Evolutionary conservation across 2,329 filamentous ascomycete species (phyloP), one percentile per base, ranked within the genome.

Genomic region (Calonectria leucothoes): DNA sequence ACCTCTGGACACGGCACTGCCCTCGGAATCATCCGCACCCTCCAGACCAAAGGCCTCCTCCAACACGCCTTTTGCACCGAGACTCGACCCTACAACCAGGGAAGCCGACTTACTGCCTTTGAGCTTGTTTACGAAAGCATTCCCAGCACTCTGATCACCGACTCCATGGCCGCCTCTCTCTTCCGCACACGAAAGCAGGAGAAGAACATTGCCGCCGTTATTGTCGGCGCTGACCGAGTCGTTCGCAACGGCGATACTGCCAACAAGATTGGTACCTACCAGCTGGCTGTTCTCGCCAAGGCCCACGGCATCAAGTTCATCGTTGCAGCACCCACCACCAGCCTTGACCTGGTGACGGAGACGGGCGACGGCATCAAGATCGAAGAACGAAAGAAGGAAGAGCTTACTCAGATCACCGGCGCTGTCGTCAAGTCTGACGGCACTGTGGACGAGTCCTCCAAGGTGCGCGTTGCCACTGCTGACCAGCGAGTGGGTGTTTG

Each of bases 1-100:
- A 99, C 97, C 1, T 98, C 97, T 20, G 97, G 97, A n/a, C 98
- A 98, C 82, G 97, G 97, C 66, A 99, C 97, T 14, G 97, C 97
- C 0, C 89, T 99, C 3, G 97, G 97, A 27, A 97, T 99, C 65
- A 95, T 99, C 78, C 94, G 97, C 71, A 95, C 94, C 6, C 88
- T 99, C 6, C 91, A 94, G 81, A 85, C 90, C 15, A 88, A 88
- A 70, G 88, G 89, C 6, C 88, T 91, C 8, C 89, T 99, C 29
- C 89, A 92, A 75, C 96, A 95, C 81, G 96, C 95, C 48, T 99
- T 95, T 87, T 99, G 96, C 87, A 98, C 96, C 63, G 97, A 99
- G 86, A 99, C 97, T 3, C 91, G 97, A 39, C 97, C 97, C 0
- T 99, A 99, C 86, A 99, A 99, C 87, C 97, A 99, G 87, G 97